phyloP scores from a whole-genome alignment of 176 grass and related monocot genomes.

The Bromus sterilis region DNA sequence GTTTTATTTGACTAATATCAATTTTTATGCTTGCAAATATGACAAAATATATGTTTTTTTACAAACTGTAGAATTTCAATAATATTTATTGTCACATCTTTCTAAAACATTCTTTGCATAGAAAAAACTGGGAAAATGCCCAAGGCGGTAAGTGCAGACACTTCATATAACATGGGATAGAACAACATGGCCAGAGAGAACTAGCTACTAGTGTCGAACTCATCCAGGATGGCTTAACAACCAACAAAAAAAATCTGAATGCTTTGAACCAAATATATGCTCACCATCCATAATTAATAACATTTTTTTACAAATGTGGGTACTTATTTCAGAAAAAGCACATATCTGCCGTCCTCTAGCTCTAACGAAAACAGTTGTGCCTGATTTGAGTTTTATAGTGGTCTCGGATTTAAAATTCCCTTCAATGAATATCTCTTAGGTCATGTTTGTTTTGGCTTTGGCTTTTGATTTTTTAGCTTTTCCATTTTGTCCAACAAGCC shows the following conservation, averaged over 20 bases:
- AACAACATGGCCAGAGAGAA: not conserved
- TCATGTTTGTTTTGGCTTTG: too few species aligned
- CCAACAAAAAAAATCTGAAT: not conserved
- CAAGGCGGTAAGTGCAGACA: not conserved
- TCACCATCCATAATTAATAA: not conserved
- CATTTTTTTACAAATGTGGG: not conserved
- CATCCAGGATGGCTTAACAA: not conserved
- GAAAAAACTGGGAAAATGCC: not conserved
- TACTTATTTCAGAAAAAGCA: not conserved
- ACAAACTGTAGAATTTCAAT: not conserved
- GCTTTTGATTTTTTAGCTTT: too few species aligned
- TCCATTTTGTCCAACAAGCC: too few species aligned
- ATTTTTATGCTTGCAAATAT: slow-evolving; percentile 2
- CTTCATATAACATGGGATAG: not conserved
- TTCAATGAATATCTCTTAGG: not conserved
- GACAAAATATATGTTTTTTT: not conserved
- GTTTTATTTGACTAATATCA: not conserved
- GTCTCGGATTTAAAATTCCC: not conserved
- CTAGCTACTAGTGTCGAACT: not conserved
- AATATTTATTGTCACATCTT: slow-evolving; percentile 1
- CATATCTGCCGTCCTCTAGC: not conserved
- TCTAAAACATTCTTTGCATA: not conserved
- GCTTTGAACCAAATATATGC: not conserved
- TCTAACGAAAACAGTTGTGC: not conserved
- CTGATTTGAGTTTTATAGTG: not conserved